Percentiles rank a stretch among this genome's conserved stretches.
phyloP scores from a whole-genome alignment of 148 eudicot species.

The Amaranthus hypochondriacus region DNA sequence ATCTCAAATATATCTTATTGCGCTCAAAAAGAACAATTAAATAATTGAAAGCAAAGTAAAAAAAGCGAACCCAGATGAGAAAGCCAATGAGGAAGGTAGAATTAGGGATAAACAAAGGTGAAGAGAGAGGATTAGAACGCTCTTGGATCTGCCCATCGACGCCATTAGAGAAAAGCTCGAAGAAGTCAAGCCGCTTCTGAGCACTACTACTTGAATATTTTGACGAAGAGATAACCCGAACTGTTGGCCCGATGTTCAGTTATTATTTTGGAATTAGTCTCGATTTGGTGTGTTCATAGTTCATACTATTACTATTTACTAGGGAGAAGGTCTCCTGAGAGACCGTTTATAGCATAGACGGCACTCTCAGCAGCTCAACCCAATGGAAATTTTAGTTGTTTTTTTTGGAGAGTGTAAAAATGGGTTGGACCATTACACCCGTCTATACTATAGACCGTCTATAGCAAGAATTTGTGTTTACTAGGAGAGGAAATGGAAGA shows the following conservation, averaged over 20 bases:
- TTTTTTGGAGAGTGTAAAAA: too few species aligned
- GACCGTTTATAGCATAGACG: too few species aligned
- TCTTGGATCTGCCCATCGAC: conserved; percentile 17
- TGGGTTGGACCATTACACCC: too few species aligned
- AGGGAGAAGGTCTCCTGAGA: too few species aligned
- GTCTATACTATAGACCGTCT: too few species aligned
- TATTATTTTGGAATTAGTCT: neutral
- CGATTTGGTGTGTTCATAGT: too few species aligned
- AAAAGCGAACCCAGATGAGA: conserved; percentile 26
- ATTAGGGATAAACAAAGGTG: conserved; percentile 17
- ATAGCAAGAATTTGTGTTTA: too few species aligned
- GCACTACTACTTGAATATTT: neutral
- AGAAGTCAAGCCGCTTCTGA: neutral
- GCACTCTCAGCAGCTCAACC: too few species aligned
- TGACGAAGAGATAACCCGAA: neutral
- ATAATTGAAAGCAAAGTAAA: neutral
- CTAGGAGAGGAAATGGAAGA: too few species aligned
- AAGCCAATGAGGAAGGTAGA: conserved; percentile 17
- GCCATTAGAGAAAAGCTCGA: conserved; percentile 19
- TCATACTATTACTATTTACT: too few species aligned
- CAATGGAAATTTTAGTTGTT: too few species aligned
- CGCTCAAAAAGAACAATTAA: neutral
- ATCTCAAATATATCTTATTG: conserved; percentile 11
- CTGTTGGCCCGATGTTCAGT: neutral
- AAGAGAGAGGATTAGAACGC: conserved; percentile 18